Base-by-base conservation (phyloP, 164 flowering plant species). In the Stephania cephalantha region DNA sequence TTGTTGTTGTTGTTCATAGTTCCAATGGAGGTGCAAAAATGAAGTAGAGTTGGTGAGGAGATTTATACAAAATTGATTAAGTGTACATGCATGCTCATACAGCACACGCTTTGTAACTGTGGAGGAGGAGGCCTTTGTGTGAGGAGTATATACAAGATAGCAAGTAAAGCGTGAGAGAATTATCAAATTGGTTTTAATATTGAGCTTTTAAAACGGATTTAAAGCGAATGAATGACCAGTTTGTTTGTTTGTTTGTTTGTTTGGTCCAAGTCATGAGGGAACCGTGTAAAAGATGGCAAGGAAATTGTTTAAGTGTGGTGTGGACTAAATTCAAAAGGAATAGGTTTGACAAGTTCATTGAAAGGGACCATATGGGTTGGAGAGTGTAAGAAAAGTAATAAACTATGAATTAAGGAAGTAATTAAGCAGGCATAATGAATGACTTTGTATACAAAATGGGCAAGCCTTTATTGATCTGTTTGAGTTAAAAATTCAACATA, bases 1-100 rank as follows among this genome's bases (percentile, higher is more conserved):
- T 74, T 83, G 45, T 74, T 83, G 45, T 74, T 78, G 70, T 81
- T 81, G 46, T 72, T 84, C 85, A 79, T 84, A 22, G 63, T 68
- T 48, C 61, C 69, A 46, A 50, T 50, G 25, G 31, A 45, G n/a
- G 66, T 7, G 22, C 15, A 22, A 61, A 50, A 61, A 70, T 7
- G 66, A 44, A 52, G 30, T 25, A 78, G 6, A n/a, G 20, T 58
- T 58, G 64, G 70, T 35, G 5, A 8, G 46, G 70, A 11, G 15
- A 11, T 67, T 5, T 67, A 20, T 25, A 25, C 25, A 35, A 5
- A 25, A 6, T 1, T 67, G 11, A 35, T 67, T 67, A 35, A 35
- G 35, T 12, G 46, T 11, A 45, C 70, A 31, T 68, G 46, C 3
- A 68, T 15, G 70, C 31, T 68, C 70, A 68, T 30, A 68, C 70